These are phyloP conservation scores for Arthroderma sp. DNA, from an alignment of 2,329 filamentous ascomycete genomes.

Conservation along the genomic window DNA sequence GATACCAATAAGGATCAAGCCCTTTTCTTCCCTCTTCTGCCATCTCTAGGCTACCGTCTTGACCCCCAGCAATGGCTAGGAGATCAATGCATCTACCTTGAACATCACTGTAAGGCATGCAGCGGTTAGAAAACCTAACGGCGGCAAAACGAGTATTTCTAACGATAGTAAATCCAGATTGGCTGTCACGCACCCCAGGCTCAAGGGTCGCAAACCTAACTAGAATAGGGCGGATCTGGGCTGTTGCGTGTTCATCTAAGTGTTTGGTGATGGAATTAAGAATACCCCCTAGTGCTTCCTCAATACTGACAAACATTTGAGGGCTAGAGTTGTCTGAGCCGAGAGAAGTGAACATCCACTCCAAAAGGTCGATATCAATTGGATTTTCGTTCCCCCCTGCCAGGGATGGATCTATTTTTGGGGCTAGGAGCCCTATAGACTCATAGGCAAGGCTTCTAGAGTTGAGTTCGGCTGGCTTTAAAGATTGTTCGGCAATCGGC, in stretches of 20 bases:
- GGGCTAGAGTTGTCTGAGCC: conserved; percentile 65
- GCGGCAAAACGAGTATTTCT: conserved; percentile 69
- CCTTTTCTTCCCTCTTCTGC: conserved; percentile 83
- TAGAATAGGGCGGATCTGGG: conserved; percentile 45
- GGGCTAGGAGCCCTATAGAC: conserved; percentile 68
- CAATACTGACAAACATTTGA: conserved; percentile 70
- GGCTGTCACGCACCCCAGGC: conserved; percentile 28
- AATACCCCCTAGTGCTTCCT: conserved; percentile 73
- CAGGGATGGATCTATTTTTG: conserved; percentile 31
- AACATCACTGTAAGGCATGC: conserved; percentile 66
- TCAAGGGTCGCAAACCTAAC: conserved; percentile 53
- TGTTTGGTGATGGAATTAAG: conserved; percentile 46
- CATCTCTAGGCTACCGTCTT: conserved; percentile 65
- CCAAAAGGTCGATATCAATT: conserved; percentile 43
- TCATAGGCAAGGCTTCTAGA: conserved; percentile 78
- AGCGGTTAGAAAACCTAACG: conserved; percentile 81
- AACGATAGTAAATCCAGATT: conserved; percentile 37
- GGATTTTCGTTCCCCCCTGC: conserved; percentile 25
- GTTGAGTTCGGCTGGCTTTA: conserved; percentile 48
- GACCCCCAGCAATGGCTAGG: conserved; percentile 57
- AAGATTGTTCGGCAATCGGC: conserved; percentile 53
- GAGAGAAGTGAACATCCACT: conserved; percentile 75
- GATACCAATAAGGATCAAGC: conserved; percentile 65
- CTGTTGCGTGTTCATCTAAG: conserved; percentile 29
- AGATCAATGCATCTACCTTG: conserved; percentile 80